Conservation (phyloP, 1,139 yeast species). For the Kodamaea derodonti region DNA sequence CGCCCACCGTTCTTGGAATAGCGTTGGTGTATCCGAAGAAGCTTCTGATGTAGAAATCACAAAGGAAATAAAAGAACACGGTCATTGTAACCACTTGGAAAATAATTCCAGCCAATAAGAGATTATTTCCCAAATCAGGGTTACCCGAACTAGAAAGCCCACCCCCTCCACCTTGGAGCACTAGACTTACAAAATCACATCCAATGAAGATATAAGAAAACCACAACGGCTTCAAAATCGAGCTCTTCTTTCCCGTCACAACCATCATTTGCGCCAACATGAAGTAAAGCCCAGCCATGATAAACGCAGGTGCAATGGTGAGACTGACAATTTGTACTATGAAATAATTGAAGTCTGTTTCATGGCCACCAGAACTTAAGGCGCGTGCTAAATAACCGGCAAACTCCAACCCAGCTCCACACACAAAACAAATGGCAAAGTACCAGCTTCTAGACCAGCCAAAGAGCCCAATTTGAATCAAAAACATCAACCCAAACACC, state of each 20-base stretch:
- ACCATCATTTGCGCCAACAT: conserved; percentile 64
- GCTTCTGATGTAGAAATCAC: conserved; percentile 24
- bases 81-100: conserved; percentile 38
- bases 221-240: conserved; percentile 61
- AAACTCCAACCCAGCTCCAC: conserved; percentile 62
- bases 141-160: conserved; percentile 59
- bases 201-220: conserved; percentile 66
- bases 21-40: conserved; percentile 14
- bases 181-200: conserved; percentile 62
- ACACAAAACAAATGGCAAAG: conserved; percentile 59
- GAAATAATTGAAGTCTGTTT: conserved; percentile 42
- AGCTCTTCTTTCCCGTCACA: conserved; percentile 62
- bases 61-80: conserved; percentile 24
- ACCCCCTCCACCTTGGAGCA: conserved; percentile 79
- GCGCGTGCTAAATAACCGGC: conserved; percentile 68
- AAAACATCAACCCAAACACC: conserved; percentile 22
- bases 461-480: conserved; percentile 20
- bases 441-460: conserved; percentile 59
- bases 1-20: conserved; percentile 3
- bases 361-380: conserved; percentile 38
- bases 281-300: conserved; percentile 37
- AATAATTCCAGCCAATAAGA: conserved; percentile 38
- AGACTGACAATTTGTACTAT: conserved; percentile 65
- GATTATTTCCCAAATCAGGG: conserved; percentile 42
- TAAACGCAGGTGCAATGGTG: conserved; percentile 73